These are phyloP conservation scores for Purshia tridentata DNA, from an alignment of 306 rosid species.

Conservation along the genomic window DNA sequence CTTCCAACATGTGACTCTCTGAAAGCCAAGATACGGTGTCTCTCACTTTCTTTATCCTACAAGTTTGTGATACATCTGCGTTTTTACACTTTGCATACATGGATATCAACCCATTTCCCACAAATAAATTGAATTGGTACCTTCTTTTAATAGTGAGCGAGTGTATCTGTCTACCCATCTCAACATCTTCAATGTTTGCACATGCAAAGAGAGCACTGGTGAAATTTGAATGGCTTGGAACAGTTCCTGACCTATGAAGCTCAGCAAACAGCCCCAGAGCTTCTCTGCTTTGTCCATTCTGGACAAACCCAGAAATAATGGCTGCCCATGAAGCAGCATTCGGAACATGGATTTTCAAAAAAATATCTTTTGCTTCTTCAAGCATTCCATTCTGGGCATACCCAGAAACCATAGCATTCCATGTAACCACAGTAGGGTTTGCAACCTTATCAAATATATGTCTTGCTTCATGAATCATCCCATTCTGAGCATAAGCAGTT, in stretches of 20 bases:
- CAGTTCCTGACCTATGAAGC: conserved; percentile 34
- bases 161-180: conserved; percentile 32
- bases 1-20: conserved; percentile 22
- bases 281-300: conserved; percentile 32
- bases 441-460: conserved; percentile 27
- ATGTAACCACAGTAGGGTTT: conserved; percentile 32
- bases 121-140: conserved; percentile 30
- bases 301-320: conserved; percentile 36
- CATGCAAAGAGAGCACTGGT: conserved; percentile 38
- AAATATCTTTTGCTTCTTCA: conserved; percentile 37
- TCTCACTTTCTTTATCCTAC: conserved; percentile 19
- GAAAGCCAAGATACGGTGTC: conserved; percentile 33
- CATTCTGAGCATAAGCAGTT: conserved; percentile 37
- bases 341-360: conserved; percentile 18
- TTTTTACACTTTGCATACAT: conserved; percentile 35
- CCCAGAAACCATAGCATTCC: conserved; percentile 42
- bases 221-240: conserved; percentile 33
- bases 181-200: conserved; percentile 26
- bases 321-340: conserved; percentile 39
- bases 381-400: conserved; percentile 44
- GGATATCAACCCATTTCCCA: conserved; percentile 38
- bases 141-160: conserved; percentile 36
- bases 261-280: conserved; percentile 34
- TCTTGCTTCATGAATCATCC: conserved; percentile 30
- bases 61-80: conserved; percentile 19